phyloP scores from a whole-genome alignment of 257 asterid species.

The Przewalskia tangutica region DNA sequence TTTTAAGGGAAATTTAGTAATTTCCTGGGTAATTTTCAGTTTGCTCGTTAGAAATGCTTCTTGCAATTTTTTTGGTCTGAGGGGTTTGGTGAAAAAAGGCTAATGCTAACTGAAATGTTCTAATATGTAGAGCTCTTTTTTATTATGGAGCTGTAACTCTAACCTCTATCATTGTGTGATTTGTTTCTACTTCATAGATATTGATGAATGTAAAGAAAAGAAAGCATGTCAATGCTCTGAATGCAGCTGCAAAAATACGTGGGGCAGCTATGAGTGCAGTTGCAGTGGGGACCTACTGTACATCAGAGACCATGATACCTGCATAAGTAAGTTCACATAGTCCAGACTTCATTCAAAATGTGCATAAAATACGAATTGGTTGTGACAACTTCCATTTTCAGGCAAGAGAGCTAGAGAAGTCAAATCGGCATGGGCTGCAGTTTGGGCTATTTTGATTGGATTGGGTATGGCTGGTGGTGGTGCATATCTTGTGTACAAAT shows the following conservation, averaged over 20 bases:
- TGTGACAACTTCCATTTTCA: conserved; percentile 17
- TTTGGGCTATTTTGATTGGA: conserved; percentile 61
- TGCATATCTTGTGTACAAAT: conserved; percentile 56
- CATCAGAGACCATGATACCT: conserved; percentile 75
- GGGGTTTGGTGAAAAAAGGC: too few relatives aligned
- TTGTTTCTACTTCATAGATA: conserved; percentile 28
- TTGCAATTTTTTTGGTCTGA: too few relatives aligned
- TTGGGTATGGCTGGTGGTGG: conserved; percentile 53
- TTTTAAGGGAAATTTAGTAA: background rate
- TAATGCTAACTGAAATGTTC: background rate
- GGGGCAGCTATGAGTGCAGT: conserved; percentile 85
- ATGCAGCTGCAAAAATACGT: conserved; percentile 72
- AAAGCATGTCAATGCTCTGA: conserved; percentile 81
- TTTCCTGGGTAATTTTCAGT: too few relatives aligned
- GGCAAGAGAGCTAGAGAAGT: conserved; percentile 51
- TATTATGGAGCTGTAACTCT: background rate
- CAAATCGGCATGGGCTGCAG: conserved; percentile 62
- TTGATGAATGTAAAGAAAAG: conserved; percentile 74
- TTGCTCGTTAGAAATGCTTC: background rate
- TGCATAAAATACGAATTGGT: background rate
- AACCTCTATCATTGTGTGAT: background rate
- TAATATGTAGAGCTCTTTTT: background rate
- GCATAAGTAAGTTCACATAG: conserved; percentile 58
- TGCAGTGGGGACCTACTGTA: conserved; percentile 60
- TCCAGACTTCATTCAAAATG: background rate